phyloP scores from a whole-genome alignment of 805 yeast species.

The Danielia oregonensis region DNA sequence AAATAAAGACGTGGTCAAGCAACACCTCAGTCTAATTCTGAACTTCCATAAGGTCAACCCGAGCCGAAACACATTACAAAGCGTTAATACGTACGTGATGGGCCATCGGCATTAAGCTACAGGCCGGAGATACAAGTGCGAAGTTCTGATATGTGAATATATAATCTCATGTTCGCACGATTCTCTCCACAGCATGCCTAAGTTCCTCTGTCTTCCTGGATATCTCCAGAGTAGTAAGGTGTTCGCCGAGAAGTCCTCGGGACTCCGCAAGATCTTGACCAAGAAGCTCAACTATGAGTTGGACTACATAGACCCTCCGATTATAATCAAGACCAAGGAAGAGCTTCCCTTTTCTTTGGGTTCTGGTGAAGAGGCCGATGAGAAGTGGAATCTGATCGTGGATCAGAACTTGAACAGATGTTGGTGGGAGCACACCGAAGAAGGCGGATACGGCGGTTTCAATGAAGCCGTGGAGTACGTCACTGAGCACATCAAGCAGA shows the following conservation, averaged over 20 bases:
- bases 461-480: conserved; percentile 25
- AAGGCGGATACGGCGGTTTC: conserved; percentile 24
- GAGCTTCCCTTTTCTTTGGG: conserved; percentile 28
- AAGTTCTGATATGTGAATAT: no score
- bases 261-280: conserved; percentile 25
- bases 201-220: conserved; percentile 34
- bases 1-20: conserved; percentile 52
- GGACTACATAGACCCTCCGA: conserved; percentile 34
- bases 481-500: conserved; percentile 22
- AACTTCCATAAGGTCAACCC: conserved; percentile 60
- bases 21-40: conserved; percentile 50
- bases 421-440: conserved; percentile 31
- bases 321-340: conserved; percentile 18
- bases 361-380: conserved; percentile 22
- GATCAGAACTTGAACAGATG: conserved; percentile 28
- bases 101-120: not conserved
- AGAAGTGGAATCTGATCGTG: conserved; percentile 29
- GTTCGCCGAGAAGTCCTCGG: conserved; percentile 32
- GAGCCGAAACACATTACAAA: conserved; percentile 70
- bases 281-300: conserved; percentile 24
- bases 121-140: no score
- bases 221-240: conserved; percentile 33
- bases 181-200: no score
- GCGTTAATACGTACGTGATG: conserved; percentile 58
- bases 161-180: no score